Conservation (phyloP, 176 grass and related monocot genomes). For the Phyllostachys edulis region DNA sequence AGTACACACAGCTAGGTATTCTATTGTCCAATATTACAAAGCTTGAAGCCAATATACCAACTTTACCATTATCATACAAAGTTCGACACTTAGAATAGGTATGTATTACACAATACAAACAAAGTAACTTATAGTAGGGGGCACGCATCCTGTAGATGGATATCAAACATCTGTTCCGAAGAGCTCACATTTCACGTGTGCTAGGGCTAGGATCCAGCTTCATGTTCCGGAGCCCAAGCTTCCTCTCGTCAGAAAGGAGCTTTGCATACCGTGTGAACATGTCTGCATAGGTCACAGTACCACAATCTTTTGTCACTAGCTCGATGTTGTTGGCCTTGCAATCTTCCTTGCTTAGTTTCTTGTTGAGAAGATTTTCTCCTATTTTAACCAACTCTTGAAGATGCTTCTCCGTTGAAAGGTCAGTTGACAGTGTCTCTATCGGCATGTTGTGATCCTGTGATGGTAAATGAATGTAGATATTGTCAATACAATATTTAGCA, state of each 20-base stretch:
- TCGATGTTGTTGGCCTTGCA: neutral
- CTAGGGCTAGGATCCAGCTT: neutral
- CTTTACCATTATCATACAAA: too few relatives aligned
- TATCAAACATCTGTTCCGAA: too few relatives aligned
- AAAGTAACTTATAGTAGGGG: too few relatives aligned
- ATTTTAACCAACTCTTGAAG: constrained; percentile 23
- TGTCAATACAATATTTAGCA: neutral
- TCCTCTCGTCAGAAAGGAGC: constrained; percentile 36
- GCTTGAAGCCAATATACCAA: too few relatives aligned
- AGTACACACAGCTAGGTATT: too few relatives aligned
- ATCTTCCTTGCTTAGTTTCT: constrained; percentile 16
- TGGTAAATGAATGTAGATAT: neutral
- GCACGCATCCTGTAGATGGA: too few relatives aligned
- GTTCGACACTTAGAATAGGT: too few relatives aligned
- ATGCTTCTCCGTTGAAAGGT: constrained; percentile 49
- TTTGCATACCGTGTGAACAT: constrained; percentile 33
- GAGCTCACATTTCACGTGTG: too few relatives aligned
- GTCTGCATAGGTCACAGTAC: too few relatives aligned
- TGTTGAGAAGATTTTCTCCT: constrained; percentile 31
- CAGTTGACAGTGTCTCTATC: neutral
- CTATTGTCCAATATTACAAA: too few relatives aligned
- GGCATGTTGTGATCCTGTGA: constrained; percentile 31
- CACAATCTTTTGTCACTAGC: too few relatives aligned
- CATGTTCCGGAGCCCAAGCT: constrained; percentile 25
- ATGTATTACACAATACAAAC: too few relatives aligned